These are phyloP conservation scores for Fusarium ambrosium DNA, from an alignment of 2,329 filamentous ascomycete species.

Conservation along the genomic window DNA sequence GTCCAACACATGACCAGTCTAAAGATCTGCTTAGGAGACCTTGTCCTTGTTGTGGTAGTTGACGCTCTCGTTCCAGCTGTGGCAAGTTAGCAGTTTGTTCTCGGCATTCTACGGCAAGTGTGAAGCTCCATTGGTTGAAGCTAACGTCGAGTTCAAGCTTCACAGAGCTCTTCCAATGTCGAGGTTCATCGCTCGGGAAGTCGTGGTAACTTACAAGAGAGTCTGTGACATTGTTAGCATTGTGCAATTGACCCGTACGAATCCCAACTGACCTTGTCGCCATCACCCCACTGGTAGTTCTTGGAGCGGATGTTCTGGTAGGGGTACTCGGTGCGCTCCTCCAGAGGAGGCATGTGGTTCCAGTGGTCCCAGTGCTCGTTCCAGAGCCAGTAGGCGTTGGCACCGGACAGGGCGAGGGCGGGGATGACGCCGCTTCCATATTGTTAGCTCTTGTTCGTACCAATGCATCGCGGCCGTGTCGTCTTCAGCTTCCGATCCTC, in stretches of 20 bases:
- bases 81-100: constrained; percentile 35
- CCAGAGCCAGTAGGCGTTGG: constrained; percentile 94
- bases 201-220: constrained; percentile 56
- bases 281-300: constrained; percentile 95
- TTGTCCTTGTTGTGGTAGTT: constrained; percentile 98
- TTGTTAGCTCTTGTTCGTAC: constrained; percentile 39
- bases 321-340: constrained; percentile 92
- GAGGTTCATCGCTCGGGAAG: not conserved
- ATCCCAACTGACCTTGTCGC: constrained; percentile 81
- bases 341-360: constrained; percentile 84
- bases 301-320: constrained; percentile 98
- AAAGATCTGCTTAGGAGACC: constrained; percentile 57
- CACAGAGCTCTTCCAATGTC: constrained; percentile 13
- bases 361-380: constrained; percentile 98
- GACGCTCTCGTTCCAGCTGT: constrained; percentile 91
- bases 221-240: constrained; percentile 62
- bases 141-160: constrained; percentile 15
- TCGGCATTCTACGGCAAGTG: not conserved
- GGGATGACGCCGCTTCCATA: constrained; percentile 78
- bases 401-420: constrained; percentile 75
- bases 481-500: constrained; percentile 30
- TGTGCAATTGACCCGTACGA: not conserved
- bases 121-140: not conserved
- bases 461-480: constrained; percentile 16
- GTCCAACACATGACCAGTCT: constrained; percentile 37